Conservation (phyloP, 805 yeast genomes). For the Lachancea quebecensis region DNA sequence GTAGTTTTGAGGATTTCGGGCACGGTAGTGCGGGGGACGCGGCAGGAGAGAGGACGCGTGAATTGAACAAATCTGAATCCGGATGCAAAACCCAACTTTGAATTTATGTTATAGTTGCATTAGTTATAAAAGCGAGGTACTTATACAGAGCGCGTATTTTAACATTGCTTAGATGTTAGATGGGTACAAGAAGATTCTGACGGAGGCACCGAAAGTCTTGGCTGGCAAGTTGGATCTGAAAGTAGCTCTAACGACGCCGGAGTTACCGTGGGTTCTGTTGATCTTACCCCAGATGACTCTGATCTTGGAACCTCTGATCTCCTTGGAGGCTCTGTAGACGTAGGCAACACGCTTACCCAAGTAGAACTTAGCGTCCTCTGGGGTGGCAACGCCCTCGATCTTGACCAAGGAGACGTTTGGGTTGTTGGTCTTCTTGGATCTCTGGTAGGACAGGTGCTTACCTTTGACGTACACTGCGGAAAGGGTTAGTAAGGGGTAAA, state of each 20-base stretch:
- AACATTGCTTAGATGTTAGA: conserved; percentile 78
- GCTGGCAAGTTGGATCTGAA: conserved; percentile 99
- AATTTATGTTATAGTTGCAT: conserved; percentile 6
- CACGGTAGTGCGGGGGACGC: too few species aligned
- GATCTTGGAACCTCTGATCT: conserved; percentile 97
- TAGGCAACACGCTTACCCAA: conserved; percentile 98
- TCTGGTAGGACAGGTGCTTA: conserved; percentile 99
- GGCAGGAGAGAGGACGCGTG: too few species aligned
- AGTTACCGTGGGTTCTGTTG: conserved; percentile 98
- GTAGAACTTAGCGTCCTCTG: conserved; percentile 98
- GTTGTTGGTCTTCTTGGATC: conserved; percentile 97
- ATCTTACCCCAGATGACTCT: conserved; percentile 99
- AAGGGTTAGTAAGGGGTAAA: conserved; percentile 2
- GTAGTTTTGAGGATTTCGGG: too few species aligned
- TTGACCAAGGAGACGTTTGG: conserved; percentile 95
- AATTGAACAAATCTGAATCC: too few species aligned
- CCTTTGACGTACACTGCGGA: conserved; percentile 96
- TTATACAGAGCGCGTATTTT: conserved; percentile 14
- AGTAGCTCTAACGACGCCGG: conserved; percentile 97
- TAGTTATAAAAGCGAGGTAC: conserved; percentile 12
- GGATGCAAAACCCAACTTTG: too few species aligned
- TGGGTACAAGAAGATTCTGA: conserved; percentile 99
- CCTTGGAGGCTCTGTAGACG: conserved; percentile 98
- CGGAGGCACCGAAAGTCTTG: conserved; percentile 99
- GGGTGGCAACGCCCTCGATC: conserved; percentile 89